Evolutionary conservation across 345 rosid species (phyloP), one percentile per base, ranked within the genome.

Genomic region (Euphorbia lathyris): DNA sequence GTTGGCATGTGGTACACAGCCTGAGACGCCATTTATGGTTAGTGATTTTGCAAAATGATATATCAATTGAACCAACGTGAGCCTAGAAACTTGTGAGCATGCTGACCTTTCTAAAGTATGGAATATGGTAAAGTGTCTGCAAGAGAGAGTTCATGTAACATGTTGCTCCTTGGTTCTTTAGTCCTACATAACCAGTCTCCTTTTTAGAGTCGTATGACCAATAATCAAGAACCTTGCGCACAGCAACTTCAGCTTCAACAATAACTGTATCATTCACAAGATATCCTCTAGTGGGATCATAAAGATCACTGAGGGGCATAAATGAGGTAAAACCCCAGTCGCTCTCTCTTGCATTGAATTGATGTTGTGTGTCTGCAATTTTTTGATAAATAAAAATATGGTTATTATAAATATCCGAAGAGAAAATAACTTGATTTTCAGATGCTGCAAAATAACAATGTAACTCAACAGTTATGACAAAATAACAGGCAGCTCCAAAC

Each of bases 1-100:
- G 98, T 91, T 17, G 98, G 98, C 98, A 94, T 94, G 81, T 94
- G 96, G 85, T 94, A 91, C 59, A 94, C 97, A 71, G 98, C 98
- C 98, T 94, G 87, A 72, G 80, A 64, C 5, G 47, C 50, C 20
- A 34, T 23, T 53, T 42, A 65, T 17, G 26, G 22, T 50, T 14
- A 38, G 34, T 58, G 11, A 17, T 27, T 66, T 70, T 32, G 19
- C 56, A 26, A 6, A 4, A 63, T 20, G 16, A 26, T 45, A 43
- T 56, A 53, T 65, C 27, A 78, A 12, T 36, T 25, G 59, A 69
- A 50, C 26, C 63, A 67, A 3, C 4, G 42, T 2, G 9, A 57
- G 19, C 23, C 9, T 36, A n/a, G 9, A 26, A 58, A 30, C 63
- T 17, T 30, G 16, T 30, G 20, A 36, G 65, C 40, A 43, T 60